Conservation (phyloP, 805 yeast genomes). For the Starmerella asiatica region DNA sequence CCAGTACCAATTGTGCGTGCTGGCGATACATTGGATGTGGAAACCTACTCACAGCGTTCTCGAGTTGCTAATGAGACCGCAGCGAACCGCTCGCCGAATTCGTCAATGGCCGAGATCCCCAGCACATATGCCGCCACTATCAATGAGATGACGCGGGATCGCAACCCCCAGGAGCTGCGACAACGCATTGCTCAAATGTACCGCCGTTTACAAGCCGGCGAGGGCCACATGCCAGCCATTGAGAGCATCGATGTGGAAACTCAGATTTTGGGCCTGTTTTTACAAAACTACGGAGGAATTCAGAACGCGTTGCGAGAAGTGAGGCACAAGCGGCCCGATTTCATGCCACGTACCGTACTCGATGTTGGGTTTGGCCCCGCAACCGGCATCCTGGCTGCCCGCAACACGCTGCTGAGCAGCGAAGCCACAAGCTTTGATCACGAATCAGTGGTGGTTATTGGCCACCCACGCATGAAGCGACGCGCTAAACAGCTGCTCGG, state of each 20-base stretch:
- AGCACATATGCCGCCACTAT: slow-evolving; percentile 43
- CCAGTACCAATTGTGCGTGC: slow-evolving; percentile 3
- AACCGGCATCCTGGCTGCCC: slow-evolving; percentile 76
- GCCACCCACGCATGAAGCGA: slow-evolving; percentile 59
- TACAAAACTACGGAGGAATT: slow-evolving; percentile 65
- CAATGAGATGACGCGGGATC: slow-evolving; percentile 46
- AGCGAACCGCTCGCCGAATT: slow-evolving; percentile 39
- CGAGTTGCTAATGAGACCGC: slow-evolving; percentile 43
- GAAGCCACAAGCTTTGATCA: slow-evolving; percentile 48
- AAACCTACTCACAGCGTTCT: not conserved
- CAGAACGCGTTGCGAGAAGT: slow-evolving; percentile 56
- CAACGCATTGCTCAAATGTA: slow-evolving; percentile 47
- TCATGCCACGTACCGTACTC: slow-evolving; percentile 53
- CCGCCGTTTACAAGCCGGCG: slow-evolving; percentile 38
- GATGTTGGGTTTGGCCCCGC: slow-evolving; percentile 88
- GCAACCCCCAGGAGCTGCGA: slow-evolving; percentile 51
- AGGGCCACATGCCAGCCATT: slow-evolving; percentile 38
- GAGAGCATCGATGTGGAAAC: slow-evolving; percentile 43
- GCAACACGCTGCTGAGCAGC: slow-evolving; percentile 45
- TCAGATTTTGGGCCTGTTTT: slow-evolving; percentile 63
- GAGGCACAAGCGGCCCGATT: slow-evolving; percentile 37
- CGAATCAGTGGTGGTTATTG: slow-evolving; percentile 62
- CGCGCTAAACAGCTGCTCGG: slow-evolving; percentile 67
- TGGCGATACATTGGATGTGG: not conserved
- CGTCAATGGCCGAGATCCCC: slow-evolving; percentile 44